Evolutionary conservation across 75 land plant genomes (phyloP), one percentile per base, ranked within the genome.

Genomic region (Pseudotsuga menziesii): DNA sequence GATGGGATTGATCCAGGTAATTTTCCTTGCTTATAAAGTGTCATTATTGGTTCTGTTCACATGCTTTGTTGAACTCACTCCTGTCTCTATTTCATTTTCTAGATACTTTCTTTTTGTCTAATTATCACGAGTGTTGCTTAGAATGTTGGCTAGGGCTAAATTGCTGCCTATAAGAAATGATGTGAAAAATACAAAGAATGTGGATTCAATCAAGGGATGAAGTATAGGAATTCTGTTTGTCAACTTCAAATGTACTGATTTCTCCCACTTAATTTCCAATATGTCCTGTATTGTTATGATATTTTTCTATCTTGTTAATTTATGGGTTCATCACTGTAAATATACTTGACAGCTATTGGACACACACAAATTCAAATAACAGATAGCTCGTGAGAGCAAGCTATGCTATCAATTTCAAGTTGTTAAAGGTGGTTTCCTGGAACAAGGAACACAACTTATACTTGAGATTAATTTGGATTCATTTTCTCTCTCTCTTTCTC

Each of bases 1-100:
- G 97, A 94, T 83, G 97, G 97, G 9, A 88, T 94, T 57, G 97
- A 94, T 61, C 94, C 97, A 84, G 97, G 94, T 94, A 80, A 14
- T 29, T 56, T 57, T 14, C 19, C 1, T 56, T 48, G n/a, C 16
- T 13, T 41, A 14, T 12, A 2, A 36, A 7, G 11, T 22, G 15
- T 27, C 52, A 39, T 39, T 27, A 41, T n/a, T 17, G 27, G 16
- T 74, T 74, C 66, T 29, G 35, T 64, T 17, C 29, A 32, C 4
- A 16, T 13, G 11, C 72, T 56, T 58, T 17, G 22, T 15, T 56
- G 29, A 73, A 56, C 75, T 48, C 69, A 56, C 75, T 48, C 77
- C 5, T 23, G 36, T 3, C 16, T 69, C 11, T 19, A 41, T 69
- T 41, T 2, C 23, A 69, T 36, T 41, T 69, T 69, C 52, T 69